Base-by-base conservation (phyloP, 2,329 filamentous ascomycete species). In the Aureobasidium sp. region DNA sequence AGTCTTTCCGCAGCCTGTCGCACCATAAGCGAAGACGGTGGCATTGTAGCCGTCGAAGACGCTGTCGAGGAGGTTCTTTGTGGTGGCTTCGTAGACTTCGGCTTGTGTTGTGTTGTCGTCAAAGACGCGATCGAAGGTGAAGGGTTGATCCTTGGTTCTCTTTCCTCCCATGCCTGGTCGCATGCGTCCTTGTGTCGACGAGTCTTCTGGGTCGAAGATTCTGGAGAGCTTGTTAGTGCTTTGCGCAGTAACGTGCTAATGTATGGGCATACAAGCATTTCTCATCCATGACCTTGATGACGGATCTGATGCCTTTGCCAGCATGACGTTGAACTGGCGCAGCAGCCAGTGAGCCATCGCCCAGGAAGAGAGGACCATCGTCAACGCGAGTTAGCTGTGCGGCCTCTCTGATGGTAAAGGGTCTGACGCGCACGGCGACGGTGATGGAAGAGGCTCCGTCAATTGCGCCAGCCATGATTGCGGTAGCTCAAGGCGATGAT, bases 41-140 rank as follows among this genome's bases (percentile, higher is more conserved):
- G 94, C 94, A 79, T 99, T 99, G 81, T 97, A 99, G 67, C 94
- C 94, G 68, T 99, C 92, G 63, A 99, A 81, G 17, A 99, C 92
- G 72, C 88, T 97, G 73, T 97, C 93, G 65, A 99, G 84, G n/a
- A 99, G 83, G 62, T 80, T 85, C 74, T 88, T 89, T 1, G 93
- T 96, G 0, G 94, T 97, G 15, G 90, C 84, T 74, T 97, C 94
- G 79, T 97, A 99, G 1, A 99, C 90, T 71, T 99, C 94, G 63
- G 84, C 87, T 71, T 99, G 94, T 7, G 87, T 87, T 20, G 90
- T 90, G 72, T 93, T 96, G 64, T 97, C 92, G 81, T 99, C 94
- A 75, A 99, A 97, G 66, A 99, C 90, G 62, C 90, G 84, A 76
- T 99, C 94, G 77, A 99, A 99, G 57, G 88, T 92, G 70, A 99